Percentiles rank a stretch among this genome's conserved stretches.
phyloP scores from a whole-genome alignment of 2,329 filamentous ascomycete species.

The Coleophoma eucalyptorum region DNA sequence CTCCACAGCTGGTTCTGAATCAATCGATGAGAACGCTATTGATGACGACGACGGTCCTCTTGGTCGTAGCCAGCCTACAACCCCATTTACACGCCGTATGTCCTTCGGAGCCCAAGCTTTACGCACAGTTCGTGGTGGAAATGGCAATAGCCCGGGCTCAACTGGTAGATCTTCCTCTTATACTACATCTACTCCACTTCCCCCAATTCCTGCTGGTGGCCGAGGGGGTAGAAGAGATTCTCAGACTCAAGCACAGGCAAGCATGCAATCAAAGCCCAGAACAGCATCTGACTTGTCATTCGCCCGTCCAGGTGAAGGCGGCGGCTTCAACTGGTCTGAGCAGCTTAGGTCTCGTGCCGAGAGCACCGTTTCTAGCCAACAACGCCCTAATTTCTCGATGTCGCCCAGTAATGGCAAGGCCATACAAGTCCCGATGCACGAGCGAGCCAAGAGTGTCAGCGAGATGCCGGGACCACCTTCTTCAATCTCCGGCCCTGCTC shows the following conservation, averaged over 20 bases:
- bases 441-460: slow-evolving; percentile 67
- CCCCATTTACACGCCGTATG: slow-evolving; percentile 78
- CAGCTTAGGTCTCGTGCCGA: slow-evolving; percentile 90
- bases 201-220: slow-evolving; percentile 20
- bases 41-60: slow-evolving; percentile 58
- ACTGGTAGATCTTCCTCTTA: slow-evolving; percentile 26
- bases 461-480: slow-evolving; percentile 55
- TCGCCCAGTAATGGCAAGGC: slow-evolving; percentile 39
- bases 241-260: slow-evolving; percentile 43
- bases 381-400: slow-evolving; percentile 52
- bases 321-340: slow-evolving; percentile 94
- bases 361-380: slow-evolving; percentile 59
- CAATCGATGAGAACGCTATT: slow-evolving; percentile 68
- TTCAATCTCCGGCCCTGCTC: slow-evolving; percentile 31
- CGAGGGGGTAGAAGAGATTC: slow-evolving; percentile 18
- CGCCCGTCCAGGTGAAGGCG: slow-evolving; percentile 71
- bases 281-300: slow-evolving; percentile 61
- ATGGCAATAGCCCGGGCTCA: slow-evolving; percentile 22
- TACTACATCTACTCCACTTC: slow-evolving; percentile 18
- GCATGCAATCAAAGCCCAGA: slow-evolving; percentile 51
- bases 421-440: slow-evolving; percentile 40
- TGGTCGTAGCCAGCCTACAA: slow-evolving; percentile 55
- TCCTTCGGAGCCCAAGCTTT: slow-evolving; percentile 81
- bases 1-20: slow-evolving; percentile 61
- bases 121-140: slow-evolving; percentile 29